A percentile compares a stretch with the other conserved stretches of the same genome.
Conservation (phyloP, 345 rosid species). For the Bretschneidera sinensis region DNA sequence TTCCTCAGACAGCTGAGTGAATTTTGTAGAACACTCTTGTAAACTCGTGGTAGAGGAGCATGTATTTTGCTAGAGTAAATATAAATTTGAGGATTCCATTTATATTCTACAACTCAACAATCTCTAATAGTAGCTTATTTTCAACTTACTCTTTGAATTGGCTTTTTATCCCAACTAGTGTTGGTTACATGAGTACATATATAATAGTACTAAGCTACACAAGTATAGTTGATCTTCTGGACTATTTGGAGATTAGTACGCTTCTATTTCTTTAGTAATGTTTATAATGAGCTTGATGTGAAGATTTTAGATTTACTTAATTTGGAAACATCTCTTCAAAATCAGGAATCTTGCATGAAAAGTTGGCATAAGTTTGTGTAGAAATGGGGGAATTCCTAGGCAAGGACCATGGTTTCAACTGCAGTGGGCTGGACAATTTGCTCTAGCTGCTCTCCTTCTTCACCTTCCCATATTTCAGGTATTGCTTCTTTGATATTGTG, state of each 20-base stretch:
- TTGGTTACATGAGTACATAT: background rate
- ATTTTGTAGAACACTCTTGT: constrained; percentile 4
- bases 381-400: constrained; percentile 28
- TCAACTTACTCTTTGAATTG: background rate
- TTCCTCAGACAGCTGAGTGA: constrained; percentile 5
- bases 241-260: background rate
- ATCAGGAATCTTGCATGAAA: background rate
- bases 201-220: background rate
- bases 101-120: background rate
- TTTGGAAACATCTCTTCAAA: constrained; percentile 5
- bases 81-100: constrained; percentile 1
- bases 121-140: background rate
- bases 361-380: background rate
- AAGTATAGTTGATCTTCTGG: background rate
- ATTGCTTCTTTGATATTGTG: constrained; percentile 83
- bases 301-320: constrained; percentile 3
- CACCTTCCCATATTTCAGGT: constrained; percentile 72
- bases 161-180: background rate
- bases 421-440: constrained; percentile 49
- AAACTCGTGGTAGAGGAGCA: constrained; percentile 4
- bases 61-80: background rate
- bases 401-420: constrained; percentile 60
- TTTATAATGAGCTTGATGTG: constrained; percentile 1
- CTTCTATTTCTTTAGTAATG: background rate
- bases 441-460: constrained; percentile 46